Conservation (phyloP, 2,329 filamentous ascomycete genomes). For the Polytolypa hystricis region DNA sequence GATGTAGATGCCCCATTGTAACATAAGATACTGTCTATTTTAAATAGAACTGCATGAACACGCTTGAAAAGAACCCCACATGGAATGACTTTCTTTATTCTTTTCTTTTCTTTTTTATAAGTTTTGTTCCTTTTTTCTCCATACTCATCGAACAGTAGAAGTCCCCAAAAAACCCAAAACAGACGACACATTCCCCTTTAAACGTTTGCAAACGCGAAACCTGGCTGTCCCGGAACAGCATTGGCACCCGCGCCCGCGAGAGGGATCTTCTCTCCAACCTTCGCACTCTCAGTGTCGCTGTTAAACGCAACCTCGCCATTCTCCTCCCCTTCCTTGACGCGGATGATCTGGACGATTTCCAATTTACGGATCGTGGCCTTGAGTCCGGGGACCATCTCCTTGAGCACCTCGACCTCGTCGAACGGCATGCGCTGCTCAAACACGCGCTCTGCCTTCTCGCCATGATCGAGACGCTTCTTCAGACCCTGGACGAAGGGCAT, state of each 20-base stretch:
- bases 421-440: constrained; percentile 79
- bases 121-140: background rate
- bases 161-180: background rate
- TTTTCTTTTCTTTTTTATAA: background rate
- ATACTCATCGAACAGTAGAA: background rate
- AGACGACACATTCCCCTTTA: constrained; percentile 11
- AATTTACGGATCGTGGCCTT: constrained; percentile 62
- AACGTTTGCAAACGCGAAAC: constrained; percentile 77
- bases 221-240: constrained; percentile 72
- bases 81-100: background rate
- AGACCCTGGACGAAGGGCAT: constrained; percentile 91
- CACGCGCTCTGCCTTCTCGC: constrained; percentile 54
- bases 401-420: constrained; percentile 65
- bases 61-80: no score
- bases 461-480: constrained; percentile 65
- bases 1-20: no score
- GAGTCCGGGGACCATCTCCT: constrained; percentile 67
- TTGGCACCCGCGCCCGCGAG: constrained; percentile 53
- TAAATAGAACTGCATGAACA: no score
- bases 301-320: constrained; percentile 40
- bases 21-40: no score
- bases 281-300: constrained; percentile 38
- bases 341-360: constrained; percentile 62
- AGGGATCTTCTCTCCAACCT: constrained; percentile 39
- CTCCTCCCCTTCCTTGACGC: constrained; percentile 53